Evolutionary conservation across 768 basidiomycete genomes (phyloP).

Genomic region (Trametes gibbosa): DNA sequence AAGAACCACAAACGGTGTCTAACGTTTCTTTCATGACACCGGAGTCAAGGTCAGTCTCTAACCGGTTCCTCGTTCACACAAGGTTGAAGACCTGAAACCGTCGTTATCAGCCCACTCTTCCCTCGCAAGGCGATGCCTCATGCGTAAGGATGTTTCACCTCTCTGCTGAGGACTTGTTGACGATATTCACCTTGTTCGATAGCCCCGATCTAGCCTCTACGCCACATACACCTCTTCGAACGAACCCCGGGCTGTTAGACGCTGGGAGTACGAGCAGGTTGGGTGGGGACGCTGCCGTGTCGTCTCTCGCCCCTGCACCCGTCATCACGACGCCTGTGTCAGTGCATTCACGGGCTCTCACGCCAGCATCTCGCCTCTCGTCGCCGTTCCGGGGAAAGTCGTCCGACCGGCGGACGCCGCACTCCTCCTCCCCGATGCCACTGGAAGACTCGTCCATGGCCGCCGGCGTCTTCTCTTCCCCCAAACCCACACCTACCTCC

Average conservation of each 20-base stretch:
- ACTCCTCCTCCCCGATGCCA: slow-evolving; percentile 18
- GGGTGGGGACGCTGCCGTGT: not conserved
- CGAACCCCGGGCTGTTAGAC: not conserved
- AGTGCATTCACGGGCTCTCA: slow-evolving; percentile 20
- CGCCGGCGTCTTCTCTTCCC: slow-evolving; percentile 11
- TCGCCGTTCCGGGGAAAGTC: slow-evolving; percentile 32
- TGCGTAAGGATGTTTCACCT: slow-evolving; percentile 4
- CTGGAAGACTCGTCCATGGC: not conserved
- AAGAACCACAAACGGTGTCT: not conserved
- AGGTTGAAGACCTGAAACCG: not conserved
- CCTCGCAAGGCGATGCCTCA: slow-evolving; percentile 16
- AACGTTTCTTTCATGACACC: slow-evolving; percentile 26
- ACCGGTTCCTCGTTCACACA: not conserved
- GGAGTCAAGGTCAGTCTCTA: slow-evolving; percentile 27
- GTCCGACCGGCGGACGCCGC: slow-evolving; percentile 17
- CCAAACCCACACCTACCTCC: slow-evolving; percentile 7
- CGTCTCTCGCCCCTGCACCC: slow-evolving; percentile 15
- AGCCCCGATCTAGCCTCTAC: slow-evolving; percentile 3
- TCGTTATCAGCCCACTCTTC: slow-evolving; percentile 21
- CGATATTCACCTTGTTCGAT: not conserved
- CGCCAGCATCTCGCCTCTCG: slow-evolving; percentile 27
- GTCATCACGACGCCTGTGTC: slow-evolving; percentile 14
- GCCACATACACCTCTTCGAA: slow-evolving; percentile 10
- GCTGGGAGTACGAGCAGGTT: not conserved
- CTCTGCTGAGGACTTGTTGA: not conserved